Conservation (phyloP, 78 protist genomes). For the Dictyostelium firmibasis region DNA sequence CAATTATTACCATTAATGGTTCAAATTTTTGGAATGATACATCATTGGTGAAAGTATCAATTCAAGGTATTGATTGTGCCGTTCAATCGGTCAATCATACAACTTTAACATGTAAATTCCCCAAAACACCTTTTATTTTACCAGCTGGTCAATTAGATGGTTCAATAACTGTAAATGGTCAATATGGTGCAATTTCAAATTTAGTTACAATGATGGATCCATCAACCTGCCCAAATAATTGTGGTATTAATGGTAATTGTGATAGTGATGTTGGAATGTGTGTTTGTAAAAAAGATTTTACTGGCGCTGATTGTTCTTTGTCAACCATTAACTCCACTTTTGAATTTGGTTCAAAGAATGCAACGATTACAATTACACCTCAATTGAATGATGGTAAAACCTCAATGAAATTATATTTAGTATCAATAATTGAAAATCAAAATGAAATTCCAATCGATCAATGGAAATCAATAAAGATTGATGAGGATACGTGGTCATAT, state of each 20-base stretch:
- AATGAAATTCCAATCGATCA: background rate
- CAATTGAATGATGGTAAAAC: background rate
- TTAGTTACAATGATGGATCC: background rate
- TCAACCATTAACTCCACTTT: background rate
- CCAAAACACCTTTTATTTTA: slow-evolving; percentile 2
- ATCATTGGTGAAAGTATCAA: background rate
- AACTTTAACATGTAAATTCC: background rate
- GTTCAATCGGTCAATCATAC: background rate
- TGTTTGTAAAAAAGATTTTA: background rate
- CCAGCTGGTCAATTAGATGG: background rate
- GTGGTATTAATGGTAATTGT: background rate
- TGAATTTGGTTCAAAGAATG: background rate
- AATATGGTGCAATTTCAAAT: background rate
- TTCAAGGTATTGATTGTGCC: background rate
- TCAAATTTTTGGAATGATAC: slow-evolving; percentile 36
- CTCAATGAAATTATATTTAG: background rate
- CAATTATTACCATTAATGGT: background rate
- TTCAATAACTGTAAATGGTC: background rate
- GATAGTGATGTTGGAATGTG: background rate
- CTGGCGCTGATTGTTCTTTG: slow-evolving; percentile 1
- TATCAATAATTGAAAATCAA: background rate
- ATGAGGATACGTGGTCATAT: background rate
- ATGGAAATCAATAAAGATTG: background rate
- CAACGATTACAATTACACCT: background rate
- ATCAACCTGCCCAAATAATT: background rate